Conservation (phyloP, 1,284 basidiomycete genomes). For the Pterulicium gracile region DNA sequence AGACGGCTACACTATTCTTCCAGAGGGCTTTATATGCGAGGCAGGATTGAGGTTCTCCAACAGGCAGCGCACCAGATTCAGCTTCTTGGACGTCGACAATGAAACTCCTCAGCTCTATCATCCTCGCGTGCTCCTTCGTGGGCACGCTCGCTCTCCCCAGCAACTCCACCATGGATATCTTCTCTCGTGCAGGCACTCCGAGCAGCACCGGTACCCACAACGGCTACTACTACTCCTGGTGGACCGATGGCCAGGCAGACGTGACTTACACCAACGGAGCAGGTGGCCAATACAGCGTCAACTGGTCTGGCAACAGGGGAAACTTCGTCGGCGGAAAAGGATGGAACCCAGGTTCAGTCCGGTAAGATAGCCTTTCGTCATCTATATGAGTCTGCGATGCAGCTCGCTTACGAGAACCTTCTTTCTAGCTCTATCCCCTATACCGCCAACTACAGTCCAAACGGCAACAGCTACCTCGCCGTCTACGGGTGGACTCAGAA, state of each 20-base stretch:
- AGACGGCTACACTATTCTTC: too few species aligned
- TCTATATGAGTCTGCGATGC: background rate
- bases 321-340: conserved; percentile 22
- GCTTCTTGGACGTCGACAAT: too few species aligned
- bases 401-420: conserved; percentile 8
- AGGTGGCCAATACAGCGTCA: conserved; percentile 15
- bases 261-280: conserved; percentile 20
- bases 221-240: conserved; percentile 21
- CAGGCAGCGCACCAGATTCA: too few species aligned
- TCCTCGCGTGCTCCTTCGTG: background rate
- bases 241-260: conserved; percentile 16
- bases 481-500: conserved; percentile 27
- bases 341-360: conserved; percentile 18
- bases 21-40: too few species aligned
- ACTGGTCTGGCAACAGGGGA: conserved; percentile 15
- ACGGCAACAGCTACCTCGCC: conserved; percentile 27
- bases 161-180: too few species aligned
- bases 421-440: conserved; percentile 10
- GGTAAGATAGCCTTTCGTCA: background rate
- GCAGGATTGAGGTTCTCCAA: too few species aligned
- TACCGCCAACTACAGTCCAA: conserved; percentile 19
- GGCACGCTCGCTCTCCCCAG: too few species aligned
- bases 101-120: background rate
- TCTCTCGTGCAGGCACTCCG: conserved; percentile 14
- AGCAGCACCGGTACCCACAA: conserved; percentile 17